Evolutionary conservation across 2,329 filamentous ascomycete genomes (phyloP).

Genomic region (Podosphaera fusca): DNA sequence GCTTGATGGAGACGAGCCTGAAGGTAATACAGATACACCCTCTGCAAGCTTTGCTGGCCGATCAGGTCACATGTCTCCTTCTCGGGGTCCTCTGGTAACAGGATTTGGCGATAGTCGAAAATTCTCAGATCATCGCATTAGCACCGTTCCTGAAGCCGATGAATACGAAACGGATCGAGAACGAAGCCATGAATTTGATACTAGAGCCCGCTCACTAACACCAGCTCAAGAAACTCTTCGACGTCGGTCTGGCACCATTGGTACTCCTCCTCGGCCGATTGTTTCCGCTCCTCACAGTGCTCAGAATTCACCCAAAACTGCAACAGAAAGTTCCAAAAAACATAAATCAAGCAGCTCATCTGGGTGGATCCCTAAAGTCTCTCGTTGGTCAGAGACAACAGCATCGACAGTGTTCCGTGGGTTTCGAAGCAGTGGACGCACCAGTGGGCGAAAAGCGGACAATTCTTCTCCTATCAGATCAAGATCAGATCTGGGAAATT

Average conservation of each 20-base stretch:
- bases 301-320: conserved; percentile 50
- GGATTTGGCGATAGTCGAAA: conserved; percentile 20
- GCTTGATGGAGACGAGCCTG: conserved; percentile 55
- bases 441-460: conserved; percentile 33
- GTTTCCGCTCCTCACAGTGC: conserved; percentile 31
- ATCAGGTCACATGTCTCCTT: conserved; percentile 49
- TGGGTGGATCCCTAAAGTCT: conserved; percentile 70
- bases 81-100: conserved; percentile 22
- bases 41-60: conserved; percentile 49
- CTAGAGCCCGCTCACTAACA: conserved; percentile 34
- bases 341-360: conserved; percentile 72
- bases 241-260: conserved; percentile 29
- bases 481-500: conserved; percentile 48
- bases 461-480: conserved; percentile 40
- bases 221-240: conserved; percentile 31
- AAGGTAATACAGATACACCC: conserved; percentile 55
- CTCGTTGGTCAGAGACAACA: conserved; percentile 92
- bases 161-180: conserved; percentile 30
- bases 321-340: conserved; percentile 51
- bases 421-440: conserved; percentile 41
- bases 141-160: conserved; percentile 66
- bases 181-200: conserved; percentile 25
- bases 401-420: conserved; percentile 65
- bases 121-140: conserved; percentile 59
- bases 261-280: conserved; percentile 27